phyloP scores from a whole-genome alignment of 164 flowering plant species.

The Hamamelis virginiana region DNA sequence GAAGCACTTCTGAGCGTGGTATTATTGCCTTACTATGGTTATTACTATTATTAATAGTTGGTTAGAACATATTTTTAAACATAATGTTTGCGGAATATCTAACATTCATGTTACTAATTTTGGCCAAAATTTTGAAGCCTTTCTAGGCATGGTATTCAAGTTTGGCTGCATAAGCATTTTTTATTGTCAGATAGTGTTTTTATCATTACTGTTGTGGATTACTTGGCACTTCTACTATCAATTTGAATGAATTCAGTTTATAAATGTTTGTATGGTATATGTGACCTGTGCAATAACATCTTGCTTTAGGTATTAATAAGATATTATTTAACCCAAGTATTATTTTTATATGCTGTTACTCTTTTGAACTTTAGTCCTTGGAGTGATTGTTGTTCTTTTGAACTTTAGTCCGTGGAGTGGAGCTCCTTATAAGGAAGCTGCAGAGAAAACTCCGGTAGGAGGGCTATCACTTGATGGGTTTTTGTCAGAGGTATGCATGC shows the following conservation, averaged over 20 bases:
- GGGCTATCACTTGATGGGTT: conserved; percentile 83
- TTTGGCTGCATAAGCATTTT: background rate
- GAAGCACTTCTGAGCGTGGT: background rate
- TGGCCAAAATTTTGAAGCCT: background rate
- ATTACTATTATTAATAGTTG: background rate
- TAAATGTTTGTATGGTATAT: background rate
- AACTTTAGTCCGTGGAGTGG: conserved; percentile 80
- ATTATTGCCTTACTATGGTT: background rate
- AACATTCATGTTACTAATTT: background rate
- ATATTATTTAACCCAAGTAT: no score
- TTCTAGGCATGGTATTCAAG: background rate
- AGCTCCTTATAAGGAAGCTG: conserved; percentile 74
- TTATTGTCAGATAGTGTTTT: background rate
- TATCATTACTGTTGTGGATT: background rate
- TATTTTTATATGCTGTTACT: background rate
- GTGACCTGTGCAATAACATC: background rate
- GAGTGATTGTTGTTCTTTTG: background rate
- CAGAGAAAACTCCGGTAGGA: conserved; percentile 73
- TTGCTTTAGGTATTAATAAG: background rate
- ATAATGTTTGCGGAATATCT: background rate
- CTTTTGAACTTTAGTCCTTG: background rate
- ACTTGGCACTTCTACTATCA: background rate
- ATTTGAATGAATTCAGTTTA: background rate
- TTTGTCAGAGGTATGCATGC: conserved; percentile 63
- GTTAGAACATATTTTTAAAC: background rate